A percentile compares a stretch with the other conserved stretches of the same genome.
Conservation (phyloP, 2,329 filamentous ascomycete genomes). For the Fusarium coffeatum region DNA sequence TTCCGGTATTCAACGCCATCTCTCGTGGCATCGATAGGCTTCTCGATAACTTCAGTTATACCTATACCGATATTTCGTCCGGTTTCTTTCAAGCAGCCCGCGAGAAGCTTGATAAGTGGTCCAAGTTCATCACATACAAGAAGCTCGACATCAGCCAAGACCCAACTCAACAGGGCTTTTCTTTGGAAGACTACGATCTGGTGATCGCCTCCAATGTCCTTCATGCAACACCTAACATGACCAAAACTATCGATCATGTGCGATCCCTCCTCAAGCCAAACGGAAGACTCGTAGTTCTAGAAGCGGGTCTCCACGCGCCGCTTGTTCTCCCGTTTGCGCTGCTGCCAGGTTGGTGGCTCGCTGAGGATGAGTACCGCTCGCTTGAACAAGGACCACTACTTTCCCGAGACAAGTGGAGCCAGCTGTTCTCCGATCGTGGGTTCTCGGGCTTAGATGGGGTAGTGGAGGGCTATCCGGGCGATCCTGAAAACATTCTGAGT, state of each 20-base stretch:
- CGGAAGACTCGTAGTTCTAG: not conserved
- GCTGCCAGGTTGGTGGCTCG: not conserved
- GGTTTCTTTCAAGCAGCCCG: not conserved
- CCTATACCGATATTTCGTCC: not conserved
- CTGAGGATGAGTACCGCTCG: not conserved
- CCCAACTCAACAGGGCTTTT: not conserved
- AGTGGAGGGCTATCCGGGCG: not conserved
- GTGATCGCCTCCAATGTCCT: not conserved
- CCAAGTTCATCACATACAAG: not conserved
- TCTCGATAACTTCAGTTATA: not conserved
- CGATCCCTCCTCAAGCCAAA: not conserved
- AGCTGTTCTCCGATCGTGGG: not conserved
- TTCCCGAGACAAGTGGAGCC: not conserved
- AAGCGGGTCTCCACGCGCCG: not conserved
- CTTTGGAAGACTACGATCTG: not conserved
- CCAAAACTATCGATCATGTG: not conserved
- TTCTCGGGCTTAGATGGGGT: not conserved
- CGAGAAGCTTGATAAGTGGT: not conserved
- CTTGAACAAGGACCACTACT: not conserved
- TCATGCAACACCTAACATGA: not conserved
- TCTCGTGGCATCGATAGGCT: not conserved
- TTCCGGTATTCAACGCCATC: not conserved
- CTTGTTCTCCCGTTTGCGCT: not conserved
- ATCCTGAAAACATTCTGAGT: not conserved
- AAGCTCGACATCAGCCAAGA: not conserved